These are phyloP conservation scores for Flammula alnicola DNA, from an alignment of 1,284 basidiomycete species.

Conservation along the genomic window DNA sequence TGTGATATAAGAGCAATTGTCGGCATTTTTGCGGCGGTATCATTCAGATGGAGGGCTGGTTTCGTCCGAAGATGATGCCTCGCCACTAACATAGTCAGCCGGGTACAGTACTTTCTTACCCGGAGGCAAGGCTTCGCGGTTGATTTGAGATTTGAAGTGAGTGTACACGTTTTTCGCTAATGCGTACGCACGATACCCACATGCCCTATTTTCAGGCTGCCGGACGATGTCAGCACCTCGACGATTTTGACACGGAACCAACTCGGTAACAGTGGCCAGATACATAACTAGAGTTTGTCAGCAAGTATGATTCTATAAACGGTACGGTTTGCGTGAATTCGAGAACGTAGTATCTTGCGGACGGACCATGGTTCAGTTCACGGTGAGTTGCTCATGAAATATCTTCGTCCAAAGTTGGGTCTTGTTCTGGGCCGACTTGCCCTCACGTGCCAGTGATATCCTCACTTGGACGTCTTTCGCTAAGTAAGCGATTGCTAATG, in stretches of 20 bases:
- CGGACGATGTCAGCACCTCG: no score
- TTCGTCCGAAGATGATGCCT: constrained; percentile 22
- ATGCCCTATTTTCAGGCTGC: constrained; percentile 4
- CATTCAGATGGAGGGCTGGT: constrained; percentile 4
- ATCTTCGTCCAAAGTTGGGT: neutral
- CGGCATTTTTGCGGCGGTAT: constrained; percentile 20
- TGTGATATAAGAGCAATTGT: constrained; percentile 10
- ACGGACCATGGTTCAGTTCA: constrained; percentile 2
- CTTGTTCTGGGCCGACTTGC: neutral
- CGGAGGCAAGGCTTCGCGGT: no score
- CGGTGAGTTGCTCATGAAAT: no score
- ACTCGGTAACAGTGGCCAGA: no score
- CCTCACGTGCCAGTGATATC: neutral
- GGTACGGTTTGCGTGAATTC: neutral
- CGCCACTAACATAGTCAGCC: neutral
- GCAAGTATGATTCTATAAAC: no score
- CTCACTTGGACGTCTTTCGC: neutral
- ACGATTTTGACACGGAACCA: neutral
- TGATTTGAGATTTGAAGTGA: constrained; percentile 1
- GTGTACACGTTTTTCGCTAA: neutral
- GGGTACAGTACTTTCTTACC: no score
- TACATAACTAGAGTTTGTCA: no score
- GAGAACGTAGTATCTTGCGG: neutral
- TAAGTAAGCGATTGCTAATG: neutral
- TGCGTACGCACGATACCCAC: neutral